A percentile compares a stretch with the other conserved stretches of the same genome.
phyloP scores from a whole-genome alignment of 148 eudicot genomes.

The Rhododendron ovatum region DNA sequence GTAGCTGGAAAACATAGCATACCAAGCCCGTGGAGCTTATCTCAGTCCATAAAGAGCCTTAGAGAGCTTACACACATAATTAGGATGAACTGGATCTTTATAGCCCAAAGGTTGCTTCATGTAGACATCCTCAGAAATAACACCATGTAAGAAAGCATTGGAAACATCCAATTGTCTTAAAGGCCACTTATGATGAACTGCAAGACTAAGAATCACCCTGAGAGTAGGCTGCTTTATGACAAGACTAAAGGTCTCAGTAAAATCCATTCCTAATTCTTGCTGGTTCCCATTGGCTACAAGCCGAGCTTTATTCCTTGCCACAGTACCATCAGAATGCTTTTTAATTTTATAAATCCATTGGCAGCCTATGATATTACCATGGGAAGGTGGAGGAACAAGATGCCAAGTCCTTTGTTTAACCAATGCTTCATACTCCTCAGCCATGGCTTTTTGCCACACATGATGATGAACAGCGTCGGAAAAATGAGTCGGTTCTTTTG shows the following conservation, averaged over 20 bases:
- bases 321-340: background rate
- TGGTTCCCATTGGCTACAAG: background rate
- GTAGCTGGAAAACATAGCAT: background rate
- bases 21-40: background rate
- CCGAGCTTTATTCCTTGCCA: background rate
- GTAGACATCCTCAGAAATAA: too few species aligned
- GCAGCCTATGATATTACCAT: background rate
- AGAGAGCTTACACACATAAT: too few species aligned
- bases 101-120: background rate
- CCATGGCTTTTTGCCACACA: too few species aligned
- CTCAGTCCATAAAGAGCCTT: background rate
- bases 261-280: background rate
- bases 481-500: too few species aligned
- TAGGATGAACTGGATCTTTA: background rate
- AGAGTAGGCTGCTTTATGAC: background rate
- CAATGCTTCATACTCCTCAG: too few species aligned
- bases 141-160: too few species aligned
- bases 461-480: too few species aligned
- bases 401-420: too few species aligned
- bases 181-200: background rate
- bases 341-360: background rate
- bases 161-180: background rate
- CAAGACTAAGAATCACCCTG: background rate
- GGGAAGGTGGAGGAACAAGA: too few species aligned
- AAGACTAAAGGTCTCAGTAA: background rate